Evolutionary conservation across 306 rosid genomes (phyloP).

Genomic region (Begonia masoniana): DNA sequence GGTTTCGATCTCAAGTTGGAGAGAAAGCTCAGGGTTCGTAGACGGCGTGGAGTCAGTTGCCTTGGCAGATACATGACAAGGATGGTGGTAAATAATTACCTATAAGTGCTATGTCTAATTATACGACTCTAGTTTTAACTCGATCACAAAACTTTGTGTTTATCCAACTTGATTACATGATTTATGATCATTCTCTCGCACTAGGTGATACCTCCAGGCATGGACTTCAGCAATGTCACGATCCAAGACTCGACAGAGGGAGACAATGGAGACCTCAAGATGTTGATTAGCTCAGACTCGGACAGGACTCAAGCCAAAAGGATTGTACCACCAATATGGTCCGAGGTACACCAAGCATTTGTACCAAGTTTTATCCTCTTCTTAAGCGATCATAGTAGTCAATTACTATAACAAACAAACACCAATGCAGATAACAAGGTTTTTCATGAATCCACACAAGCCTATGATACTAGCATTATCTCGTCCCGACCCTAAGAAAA

Average conservation of each 20-base stretch:
- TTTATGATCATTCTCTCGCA: no score
- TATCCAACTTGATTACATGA: no score
- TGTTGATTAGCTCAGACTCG: conserved; percentile 45
- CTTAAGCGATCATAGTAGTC: neutral
- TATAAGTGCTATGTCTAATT: no score
- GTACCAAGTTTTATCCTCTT: conserved; percentile 1
- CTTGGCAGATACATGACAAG: conserved; percentile 67
- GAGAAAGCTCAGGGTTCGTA: conserved; percentile 70
- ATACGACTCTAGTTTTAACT: no score
- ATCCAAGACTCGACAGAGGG: conserved; percentile 39
- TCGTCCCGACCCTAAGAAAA: conserved; percentile 89
- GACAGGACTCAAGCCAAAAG: conserved; percentile 50
- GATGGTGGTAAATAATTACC: conserved; percentile 46
- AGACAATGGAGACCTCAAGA: conserved; percentile 56
- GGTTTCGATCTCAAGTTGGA: conserved; percentile 65
- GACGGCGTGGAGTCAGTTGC: conserved; percentile 60
- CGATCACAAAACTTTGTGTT: no score
- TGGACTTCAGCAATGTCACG: conserved; percentile 73
- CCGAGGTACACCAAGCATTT: conserved; percentile 40
- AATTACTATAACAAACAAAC: neutral
- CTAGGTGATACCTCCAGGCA: conserved; percentile 73
- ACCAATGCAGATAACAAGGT: conserved; percentile 48
- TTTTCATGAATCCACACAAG: conserved; percentile 84
- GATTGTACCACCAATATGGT: conserved; percentile 65
- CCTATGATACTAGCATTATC: conserved; percentile 79